Conservation (phyloP, 1,284 basidiomycete genomes). For the Trametes hirsuta region DNA sequence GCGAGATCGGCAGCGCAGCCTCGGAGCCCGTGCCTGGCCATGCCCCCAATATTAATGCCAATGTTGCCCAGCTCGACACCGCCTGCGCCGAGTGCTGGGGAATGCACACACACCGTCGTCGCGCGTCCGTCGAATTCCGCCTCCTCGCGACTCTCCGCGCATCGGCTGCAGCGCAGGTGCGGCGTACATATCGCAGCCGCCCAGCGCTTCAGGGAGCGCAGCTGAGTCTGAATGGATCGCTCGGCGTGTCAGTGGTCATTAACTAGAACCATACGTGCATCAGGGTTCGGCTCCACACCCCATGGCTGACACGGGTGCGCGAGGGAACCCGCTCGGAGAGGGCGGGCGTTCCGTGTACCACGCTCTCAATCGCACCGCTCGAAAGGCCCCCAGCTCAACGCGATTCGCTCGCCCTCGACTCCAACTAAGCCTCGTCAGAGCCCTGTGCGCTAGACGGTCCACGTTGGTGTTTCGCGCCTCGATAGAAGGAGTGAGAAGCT, state of each 20-base stretch:
- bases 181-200: background rate
- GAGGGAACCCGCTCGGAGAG: background rate
- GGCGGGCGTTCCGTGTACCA: too few relatives aligned
- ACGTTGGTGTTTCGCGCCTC: too few relatives aligned
- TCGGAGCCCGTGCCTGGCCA: background rate
- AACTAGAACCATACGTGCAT: slow-evolving; percentile 4
- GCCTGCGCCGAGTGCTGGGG: too few relatives aligned
- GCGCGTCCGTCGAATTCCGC: background rate
- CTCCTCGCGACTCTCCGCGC: background rate
- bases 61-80: background rate
- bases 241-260: background rate
- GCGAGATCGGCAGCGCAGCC: background rate
- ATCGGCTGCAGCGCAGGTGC: background rate
- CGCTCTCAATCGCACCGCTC: background rate
- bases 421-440: background rate
- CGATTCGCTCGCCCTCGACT: background rate
- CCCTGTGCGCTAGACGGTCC: background rate
- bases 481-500: too few relatives aligned
- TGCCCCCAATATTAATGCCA: background rate
- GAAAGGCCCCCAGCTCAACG: background rate
- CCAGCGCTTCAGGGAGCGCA: background rate
- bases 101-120: too few relatives aligned
- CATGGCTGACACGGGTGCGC: background rate
- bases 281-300: slow-evolving; percentile 2
- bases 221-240: background rate